A percentile compares a stretch with the other conserved stretches of the same genome.
Evolutionary conservation across 2,329 filamentous ascomycete species (phyloP).

Genomic region (Periconia sp.): DNA sequence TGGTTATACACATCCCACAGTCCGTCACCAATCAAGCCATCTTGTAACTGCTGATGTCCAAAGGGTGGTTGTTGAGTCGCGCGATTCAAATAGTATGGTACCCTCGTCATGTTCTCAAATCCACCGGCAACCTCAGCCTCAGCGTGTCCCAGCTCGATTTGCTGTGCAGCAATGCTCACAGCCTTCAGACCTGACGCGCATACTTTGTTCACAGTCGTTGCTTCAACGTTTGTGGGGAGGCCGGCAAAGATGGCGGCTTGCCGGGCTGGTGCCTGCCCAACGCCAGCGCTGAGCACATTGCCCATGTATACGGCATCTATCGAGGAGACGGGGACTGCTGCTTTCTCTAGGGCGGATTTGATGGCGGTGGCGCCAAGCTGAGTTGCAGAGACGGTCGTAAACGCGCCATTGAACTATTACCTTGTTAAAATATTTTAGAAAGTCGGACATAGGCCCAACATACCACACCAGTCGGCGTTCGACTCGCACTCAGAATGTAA

Average conservation of each 20-base stretch:
- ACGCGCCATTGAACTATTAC: conserved; percentile 90
- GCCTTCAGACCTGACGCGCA: conserved; percentile 96
- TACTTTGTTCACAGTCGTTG: conserved; percentile 96
- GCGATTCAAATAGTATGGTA: conserved; percentile 87
- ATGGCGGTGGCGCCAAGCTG: conserved; percentile 89
- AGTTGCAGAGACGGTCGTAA: conserved; percentile 82
- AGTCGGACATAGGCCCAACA: conserved; percentile 10
- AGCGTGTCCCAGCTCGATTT: conserved; percentile 88
- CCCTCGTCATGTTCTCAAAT: conserved; percentile 97
- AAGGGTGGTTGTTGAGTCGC: conserved; percentile 84
- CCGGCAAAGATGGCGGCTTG: conserved; percentile 91
- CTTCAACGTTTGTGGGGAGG: conserved; percentile 79
- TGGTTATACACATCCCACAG: conserved; percentile 96
- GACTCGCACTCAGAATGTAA: conserved; percentile 88
- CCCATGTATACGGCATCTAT: conserved; percentile 98
- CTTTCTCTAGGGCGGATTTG: conserved; percentile 87
- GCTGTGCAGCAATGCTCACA: conserved; percentile 86
- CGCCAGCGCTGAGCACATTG: conserved; percentile 82
- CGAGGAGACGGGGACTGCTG: conserved; percentile 77
- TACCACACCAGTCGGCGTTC: conserved; percentile 91
- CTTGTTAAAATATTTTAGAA: conserved; percentile 8
- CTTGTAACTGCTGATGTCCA: conserved; percentile 85
- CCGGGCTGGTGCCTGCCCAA: conserved; percentile 89
- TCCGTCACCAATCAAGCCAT: conserved; percentile 92
- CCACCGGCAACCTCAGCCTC: conserved; percentile 92